Conservation (phyloP, 2,329 filamentous ascomycete species). For the Fusarium annulatum region DNA sequence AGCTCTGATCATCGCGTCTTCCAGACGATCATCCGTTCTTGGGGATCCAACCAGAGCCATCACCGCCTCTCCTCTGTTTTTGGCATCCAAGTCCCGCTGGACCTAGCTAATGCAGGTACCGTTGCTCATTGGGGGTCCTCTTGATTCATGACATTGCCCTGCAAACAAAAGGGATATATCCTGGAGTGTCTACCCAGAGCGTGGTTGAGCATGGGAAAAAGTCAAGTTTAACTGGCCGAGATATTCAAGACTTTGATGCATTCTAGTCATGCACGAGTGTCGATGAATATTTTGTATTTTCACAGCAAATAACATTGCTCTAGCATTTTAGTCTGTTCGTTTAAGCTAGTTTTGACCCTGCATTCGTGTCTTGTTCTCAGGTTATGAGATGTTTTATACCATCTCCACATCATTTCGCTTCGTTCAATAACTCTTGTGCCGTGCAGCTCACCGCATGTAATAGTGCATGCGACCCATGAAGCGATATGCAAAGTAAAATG, state of each 20-base stretch:
- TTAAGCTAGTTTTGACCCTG: background rate
- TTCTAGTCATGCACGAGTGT: conserved; percentile 27
- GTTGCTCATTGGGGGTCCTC: conserved; percentile 5
- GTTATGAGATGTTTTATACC: conserved; percentile 17
- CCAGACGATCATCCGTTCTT: conserved; percentile 7
- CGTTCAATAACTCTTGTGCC: conserved; percentile 30
- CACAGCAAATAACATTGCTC: conserved; percentile 15
- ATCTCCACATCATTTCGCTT: conserved; percentile 42
- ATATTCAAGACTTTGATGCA: conserved; percentile 7
- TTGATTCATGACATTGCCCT: conserved; percentile 30
- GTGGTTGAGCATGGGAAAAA: conserved; percentile 7
- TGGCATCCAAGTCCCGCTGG: conserved; percentile 6
- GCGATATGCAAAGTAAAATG: conserved; percentile 42
- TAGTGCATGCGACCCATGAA: conserved; percentile 29
- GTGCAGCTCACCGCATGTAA: conserved; percentile 35
- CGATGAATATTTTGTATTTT: conserved; percentile 29
- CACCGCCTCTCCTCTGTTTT: conserved; percentile 10
- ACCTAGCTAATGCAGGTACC: conserved; percentile 39
- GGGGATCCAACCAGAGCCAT: conserved; percentile 8
- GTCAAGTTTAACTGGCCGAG: background rate
- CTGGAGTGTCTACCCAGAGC: conserved; percentile 7
- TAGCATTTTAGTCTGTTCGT: background rate
- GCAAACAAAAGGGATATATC: conserved; percentile 20
- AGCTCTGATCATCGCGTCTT: conserved; percentile 13
- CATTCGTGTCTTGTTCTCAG: conserved; percentile 17